phyloP scores from a whole-genome alignment of 2,329 filamentous ascomycete genomes.

The Septoria petroselini region DNA sequence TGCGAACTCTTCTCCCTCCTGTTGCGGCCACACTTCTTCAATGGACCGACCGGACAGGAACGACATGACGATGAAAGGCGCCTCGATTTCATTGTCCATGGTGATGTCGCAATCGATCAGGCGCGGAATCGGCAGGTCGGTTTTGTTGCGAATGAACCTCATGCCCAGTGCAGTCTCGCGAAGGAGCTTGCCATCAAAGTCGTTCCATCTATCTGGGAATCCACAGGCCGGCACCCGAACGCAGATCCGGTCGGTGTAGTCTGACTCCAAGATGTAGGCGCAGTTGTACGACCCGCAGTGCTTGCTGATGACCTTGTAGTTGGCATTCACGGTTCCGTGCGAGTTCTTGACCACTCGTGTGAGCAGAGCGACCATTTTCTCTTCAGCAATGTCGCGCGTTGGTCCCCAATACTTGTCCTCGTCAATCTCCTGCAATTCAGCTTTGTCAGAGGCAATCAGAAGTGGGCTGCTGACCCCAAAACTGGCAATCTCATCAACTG shows the following conservation, averaged over 20 bases:
- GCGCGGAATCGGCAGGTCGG: conserved; percentile 19
- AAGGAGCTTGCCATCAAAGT: conserved; percentile 20
- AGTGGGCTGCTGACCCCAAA: not conserved
- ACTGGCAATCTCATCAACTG: not conserved
- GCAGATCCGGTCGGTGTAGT: conserved; percentile 12
- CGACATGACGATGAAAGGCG: conserved; percentile 25
- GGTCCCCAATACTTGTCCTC: conserved; percentile 22
- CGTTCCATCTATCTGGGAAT: conserved; percentile 20
- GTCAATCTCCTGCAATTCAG: conserved; percentile 8
- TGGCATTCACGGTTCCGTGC: not conserved
- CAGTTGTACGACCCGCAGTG: conserved; percentile 22
- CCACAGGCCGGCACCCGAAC: conserved; percentile 23
- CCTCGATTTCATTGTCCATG: conserved; percentile 21
- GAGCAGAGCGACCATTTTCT: conserved; percentile 14
- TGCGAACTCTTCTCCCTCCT: conserved; percentile 4
- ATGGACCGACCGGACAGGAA: conserved; percentile 16
- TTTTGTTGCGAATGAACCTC: conserved; percentile 18
- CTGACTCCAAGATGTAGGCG: conserved; percentile 21
- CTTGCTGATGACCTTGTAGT: conserved; percentile 12
- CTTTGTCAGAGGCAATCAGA: not conserved
- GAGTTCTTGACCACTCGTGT: conserved; percentile 5
- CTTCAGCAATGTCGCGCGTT: conserved; percentile 9
- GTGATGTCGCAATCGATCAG: conserved; percentile 17
- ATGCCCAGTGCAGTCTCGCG: conserved; percentile 23
- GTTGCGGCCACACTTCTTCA: conserved; percentile 11